These are phyloP conservation scores for Blastobotrys raffinosifermentans DNA, from an alignment of 1,139 yeast species.

Conservation along the genomic window DNA sequence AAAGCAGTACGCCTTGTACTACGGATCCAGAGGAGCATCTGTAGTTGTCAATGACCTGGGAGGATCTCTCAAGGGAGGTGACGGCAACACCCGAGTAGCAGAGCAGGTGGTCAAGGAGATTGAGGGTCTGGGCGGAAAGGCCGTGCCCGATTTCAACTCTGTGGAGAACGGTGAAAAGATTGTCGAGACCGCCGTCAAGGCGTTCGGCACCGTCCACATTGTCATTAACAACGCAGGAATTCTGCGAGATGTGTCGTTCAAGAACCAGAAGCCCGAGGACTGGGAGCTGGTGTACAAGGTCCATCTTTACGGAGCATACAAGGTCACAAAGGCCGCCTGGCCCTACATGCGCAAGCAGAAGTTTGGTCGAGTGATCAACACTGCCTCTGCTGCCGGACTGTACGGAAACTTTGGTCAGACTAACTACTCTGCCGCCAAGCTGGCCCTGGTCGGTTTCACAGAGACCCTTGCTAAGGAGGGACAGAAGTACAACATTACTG, in stretches of 20 bases:
- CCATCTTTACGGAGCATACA: conserved; percentile 84
- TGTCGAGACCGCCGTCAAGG: conserved; percentile 77
- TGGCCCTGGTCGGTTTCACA: conserved; percentile 83
- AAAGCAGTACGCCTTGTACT: conserved; percentile 77
- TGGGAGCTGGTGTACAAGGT: conserved; percentile 78
- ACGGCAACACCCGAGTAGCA: conserved; percentile 39
- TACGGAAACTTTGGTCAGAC: conserved; percentile 97
- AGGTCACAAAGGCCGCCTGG: conserved; percentile 89
- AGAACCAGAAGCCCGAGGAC: conserved; percentile 77
- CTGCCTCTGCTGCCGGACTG: conserved; percentile 94
- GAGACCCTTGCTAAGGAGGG: conserved; percentile 97
- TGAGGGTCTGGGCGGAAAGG: conserved; percentile 65
- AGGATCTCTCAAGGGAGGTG: conserved; percentile 63
- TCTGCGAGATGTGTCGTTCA: conserved; percentile 57
- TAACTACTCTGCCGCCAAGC: conserved; percentile 90
- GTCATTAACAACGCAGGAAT: conserved; percentile 94
- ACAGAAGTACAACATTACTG: conserved; percentile 69
- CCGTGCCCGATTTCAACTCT: conserved; percentile 92
- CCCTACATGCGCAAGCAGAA: conserved; percentile 78
- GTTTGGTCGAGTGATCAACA: conserved; percentile 83
- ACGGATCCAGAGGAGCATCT: conserved; percentile 86
- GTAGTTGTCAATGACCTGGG: conserved; percentile 92
- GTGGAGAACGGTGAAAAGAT: conserved; percentile 84
- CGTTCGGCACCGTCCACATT: conserved; percentile 84
- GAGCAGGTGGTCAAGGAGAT: conserved; percentile 87